phyloP scores from a whole-genome alignment of 1,139 yeast genomes.

The Cylindricascospora bacillispora region DNA sequence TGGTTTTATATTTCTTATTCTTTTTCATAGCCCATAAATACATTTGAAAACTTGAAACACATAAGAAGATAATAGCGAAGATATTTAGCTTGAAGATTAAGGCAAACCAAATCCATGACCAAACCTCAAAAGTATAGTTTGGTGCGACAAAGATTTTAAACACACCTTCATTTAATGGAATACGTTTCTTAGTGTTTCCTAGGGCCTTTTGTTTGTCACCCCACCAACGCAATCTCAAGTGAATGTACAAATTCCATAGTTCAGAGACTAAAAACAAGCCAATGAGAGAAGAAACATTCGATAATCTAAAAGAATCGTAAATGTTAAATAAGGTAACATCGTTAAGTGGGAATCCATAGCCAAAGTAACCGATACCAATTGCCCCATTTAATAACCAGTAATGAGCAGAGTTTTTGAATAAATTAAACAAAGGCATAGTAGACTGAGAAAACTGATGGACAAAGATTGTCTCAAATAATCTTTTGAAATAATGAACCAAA shows the following conservation, averaged over 20 bases:
- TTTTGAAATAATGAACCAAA: conserved; percentile 65
- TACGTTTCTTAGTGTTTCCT: conserved; percentile 26
- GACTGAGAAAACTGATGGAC: conserved; percentile 77
- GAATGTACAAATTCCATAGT: conserved; percentile 59
- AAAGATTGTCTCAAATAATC: conserved; percentile 76
- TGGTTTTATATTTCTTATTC: conserved; percentile 36
- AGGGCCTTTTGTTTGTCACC: conserved; percentile 30
- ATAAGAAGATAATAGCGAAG: conserved; percentile 57
- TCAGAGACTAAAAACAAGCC: conserved; percentile 55
- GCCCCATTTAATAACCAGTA: conserved; percentile 86
- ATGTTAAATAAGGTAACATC: conserved; percentile 14
- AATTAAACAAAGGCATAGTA: conserved; percentile 82
- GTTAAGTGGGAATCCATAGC: conserved; percentile 39
- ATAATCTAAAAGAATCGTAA: conserved; percentile 10
- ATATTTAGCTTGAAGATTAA: conserved; percentile 58
- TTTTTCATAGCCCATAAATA: conserved; percentile 53
- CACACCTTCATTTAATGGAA: conserved; percentile 34
- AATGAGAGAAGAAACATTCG: conserved; percentile 23
- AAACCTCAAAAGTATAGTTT: conserved; percentile 78
- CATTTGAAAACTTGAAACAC: conserved; percentile 67
- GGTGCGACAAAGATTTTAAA: conserved; percentile 40
- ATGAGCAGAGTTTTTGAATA: conserved; percentile 81
- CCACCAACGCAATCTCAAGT: conserved; percentile 31
- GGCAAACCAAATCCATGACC: conserved; percentile 61
- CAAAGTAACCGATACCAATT: conserved; percentile 53